Evolutionary conservation across 345 rosid genomes (phyloP).

Genomic region (Heritiera fomes): DNA sequence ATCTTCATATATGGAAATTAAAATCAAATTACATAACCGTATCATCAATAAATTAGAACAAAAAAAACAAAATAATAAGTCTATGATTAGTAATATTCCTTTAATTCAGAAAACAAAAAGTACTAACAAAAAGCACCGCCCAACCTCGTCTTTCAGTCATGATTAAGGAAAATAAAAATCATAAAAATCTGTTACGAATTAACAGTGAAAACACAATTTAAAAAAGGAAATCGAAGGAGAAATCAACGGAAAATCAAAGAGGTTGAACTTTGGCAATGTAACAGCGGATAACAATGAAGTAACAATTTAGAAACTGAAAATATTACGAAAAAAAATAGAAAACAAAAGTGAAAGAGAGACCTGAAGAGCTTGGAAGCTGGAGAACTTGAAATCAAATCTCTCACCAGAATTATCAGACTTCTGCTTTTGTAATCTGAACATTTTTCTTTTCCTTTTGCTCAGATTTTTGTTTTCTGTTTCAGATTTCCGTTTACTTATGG

Average conservation of each 20-base stretch:
- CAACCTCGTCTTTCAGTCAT: background rate
- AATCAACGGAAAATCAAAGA: background rate
- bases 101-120: background rate
- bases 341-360: constrained; percentile 25
- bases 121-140: background rate
- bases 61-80: background rate
- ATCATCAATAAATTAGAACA: background rate
- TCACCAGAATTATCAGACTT: constrained; percentile 46
- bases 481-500: background rate
- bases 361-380: constrained; percentile 54
- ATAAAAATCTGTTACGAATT: constrained; percentile 3
- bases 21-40: background rate
- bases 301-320: background rate
- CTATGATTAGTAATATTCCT: background rate
- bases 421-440: constrained; percentile 58
- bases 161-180: background rate
- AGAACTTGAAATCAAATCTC: constrained; percentile 52
- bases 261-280: constrained; percentile 3
- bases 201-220: background rate
- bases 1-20: constrained; percentile 5
- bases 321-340: too few relatives aligned
- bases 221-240: background rate
- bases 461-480: constrained; percentile 8
- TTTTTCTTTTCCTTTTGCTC: constrained; percentile 14
- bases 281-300: constrained; percentile 1